Evolutionary conservation across 106 monocot genomes (phyloP).

Genomic region (Dendrobium officinale): DNA sequence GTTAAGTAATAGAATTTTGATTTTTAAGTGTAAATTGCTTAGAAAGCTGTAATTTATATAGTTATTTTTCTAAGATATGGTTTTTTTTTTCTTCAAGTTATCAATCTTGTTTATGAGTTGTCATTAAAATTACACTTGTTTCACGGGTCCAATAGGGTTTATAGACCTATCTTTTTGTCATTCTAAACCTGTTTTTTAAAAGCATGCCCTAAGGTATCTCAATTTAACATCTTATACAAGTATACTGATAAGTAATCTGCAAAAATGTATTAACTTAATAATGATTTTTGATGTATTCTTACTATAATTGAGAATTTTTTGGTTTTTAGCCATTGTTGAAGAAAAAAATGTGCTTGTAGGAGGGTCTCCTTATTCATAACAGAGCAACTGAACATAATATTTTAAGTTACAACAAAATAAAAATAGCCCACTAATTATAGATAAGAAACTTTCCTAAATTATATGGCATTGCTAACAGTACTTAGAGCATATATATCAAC

Average conservation of each 20-base stretch:
- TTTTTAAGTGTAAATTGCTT: not conserved
- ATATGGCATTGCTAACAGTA: too few species aligned
- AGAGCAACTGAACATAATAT: too few species aligned
- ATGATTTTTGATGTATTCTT: not conserved
- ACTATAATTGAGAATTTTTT: not conserved
- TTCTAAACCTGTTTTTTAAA: too few species aligned
- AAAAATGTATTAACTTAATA: not conserved
- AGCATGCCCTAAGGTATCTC: too few species aligned
- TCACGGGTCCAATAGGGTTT: not conserved
- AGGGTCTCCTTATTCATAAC: too few species aligned
- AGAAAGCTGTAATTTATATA: not conserved
- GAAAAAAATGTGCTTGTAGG: too few species aligned
- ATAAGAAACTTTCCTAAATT: too few species aligned
- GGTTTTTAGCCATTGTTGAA: not conserved
- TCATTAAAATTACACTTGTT: not conserved
- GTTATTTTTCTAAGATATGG: not conserved
- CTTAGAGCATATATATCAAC: too few species aligned
- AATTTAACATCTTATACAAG: not conserved
- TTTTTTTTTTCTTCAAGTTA: not conserved
- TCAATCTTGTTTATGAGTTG: not conserved
- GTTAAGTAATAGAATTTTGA: conserved; percentile 4
- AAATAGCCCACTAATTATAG: too few species aligned
- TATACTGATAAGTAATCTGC: not conserved
- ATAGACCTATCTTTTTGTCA: too few species aligned
- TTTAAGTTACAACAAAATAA: too few species aligned